Conservation (phyloP, 306 rosid genomes). For the Medicago truncatula region MtrunA17r5.0-ANR NC_053049.1:42552001-42552500, state of each 20-base stretch:
- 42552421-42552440: no score
- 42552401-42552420: no score
- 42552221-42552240: not conserved
- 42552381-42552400: slow-evolving; percentile 57
- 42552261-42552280: not conserved
- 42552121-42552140: no score
- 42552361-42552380: slow-evolving; percentile 84
- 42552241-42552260: no score
- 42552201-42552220: not conserved
- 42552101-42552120: no score
- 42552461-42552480: slow-evolving; percentile 48
- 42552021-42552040: slow-evolving; percentile 73
- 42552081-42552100: no score
- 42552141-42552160: no score
- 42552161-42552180: no score
- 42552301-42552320: not conserved
- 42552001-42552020: slow-evolving; percentile 63
- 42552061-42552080: no score
- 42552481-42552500: no score
- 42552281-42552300: not conserved
- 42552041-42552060: not conserved
- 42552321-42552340: slow-evolving; percentile 76
- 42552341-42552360: slow-evolving; percentile 86
- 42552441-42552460: slow-evolving; percentile 24
- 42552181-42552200: not conserved